Conservation (phyloP, 805 yeast genomes). For the Citeromyces matritensis region DNA sequence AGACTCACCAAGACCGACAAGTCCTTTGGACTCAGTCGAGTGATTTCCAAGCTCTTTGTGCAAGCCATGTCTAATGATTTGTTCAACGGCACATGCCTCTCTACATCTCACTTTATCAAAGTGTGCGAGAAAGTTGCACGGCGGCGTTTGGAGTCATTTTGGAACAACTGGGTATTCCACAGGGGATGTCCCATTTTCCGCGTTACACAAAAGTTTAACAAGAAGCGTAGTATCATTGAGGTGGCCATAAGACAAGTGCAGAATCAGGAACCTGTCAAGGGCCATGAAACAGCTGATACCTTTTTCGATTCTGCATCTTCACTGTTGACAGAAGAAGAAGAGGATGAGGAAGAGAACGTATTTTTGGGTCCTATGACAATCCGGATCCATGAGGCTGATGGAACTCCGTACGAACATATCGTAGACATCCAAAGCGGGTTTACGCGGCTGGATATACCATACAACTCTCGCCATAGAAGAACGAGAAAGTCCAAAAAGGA, state of each 20-base stretch:
- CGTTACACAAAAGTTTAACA: constrained; percentile 84
- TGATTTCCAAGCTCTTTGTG: constrained; percentile 75
- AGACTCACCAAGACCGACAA: constrained; percentile 95
- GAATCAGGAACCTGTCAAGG: constrained; percentile 26
- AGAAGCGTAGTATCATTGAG: constrained; percentile 85
- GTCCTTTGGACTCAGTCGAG: constrained; percentile 83
- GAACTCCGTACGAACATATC: constrained; percentile 96
- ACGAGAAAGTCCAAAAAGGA: constrained; percentile 48
- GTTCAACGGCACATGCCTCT: constrained; percentile 54
- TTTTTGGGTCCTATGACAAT: constrained; percentile 95
- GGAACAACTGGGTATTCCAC: constrained; percentile 87
- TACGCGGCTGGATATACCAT: constrained; percentile 84
- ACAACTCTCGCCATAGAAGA: constrained; percentile 85
- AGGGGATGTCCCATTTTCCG: constrained; percentile 81
- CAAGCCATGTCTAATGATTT: constrained; percentile 96
- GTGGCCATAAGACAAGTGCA: constrained; percentile 91
- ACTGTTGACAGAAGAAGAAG: no score
- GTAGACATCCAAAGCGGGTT: constrained; percentile 78
- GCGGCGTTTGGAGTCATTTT: constrained; percentile 66
- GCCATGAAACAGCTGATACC: constrained; percentile 11
- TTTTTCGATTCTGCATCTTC: constrained; percentile 29
- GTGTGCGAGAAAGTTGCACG: constrained; percentile 94
- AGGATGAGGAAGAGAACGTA: constrained; percentile 22
- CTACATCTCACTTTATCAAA: constrained; percentile 76
- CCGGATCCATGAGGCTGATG: constrained; percentile 94